Conservation (phyloP, 805 yeast species). For the Dipodascus geniculatus region DNA sequence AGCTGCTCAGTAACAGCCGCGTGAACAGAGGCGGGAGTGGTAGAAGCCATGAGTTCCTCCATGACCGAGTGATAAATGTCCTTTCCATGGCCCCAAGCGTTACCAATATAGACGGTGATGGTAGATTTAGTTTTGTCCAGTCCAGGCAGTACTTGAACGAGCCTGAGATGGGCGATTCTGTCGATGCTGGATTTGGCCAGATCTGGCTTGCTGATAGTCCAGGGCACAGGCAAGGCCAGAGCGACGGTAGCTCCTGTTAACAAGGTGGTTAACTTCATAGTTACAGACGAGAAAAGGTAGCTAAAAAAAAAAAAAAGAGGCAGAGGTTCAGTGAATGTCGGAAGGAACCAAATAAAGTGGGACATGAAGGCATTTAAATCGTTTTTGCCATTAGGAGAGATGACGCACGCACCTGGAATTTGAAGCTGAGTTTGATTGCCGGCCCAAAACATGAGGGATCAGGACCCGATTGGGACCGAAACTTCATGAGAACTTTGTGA, state of each 20-base stretch:
- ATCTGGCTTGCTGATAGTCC: not conserved
- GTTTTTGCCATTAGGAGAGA: not conserved
- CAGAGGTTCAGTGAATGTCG: not conserved
- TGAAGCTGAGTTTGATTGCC: not conserved
- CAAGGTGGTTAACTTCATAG: not conserved
- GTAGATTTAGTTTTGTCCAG: not conserved
- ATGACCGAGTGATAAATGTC: not conserved
- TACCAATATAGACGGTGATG: not conserved
- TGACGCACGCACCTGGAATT: not conserved
- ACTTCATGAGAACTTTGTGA: not conserved
- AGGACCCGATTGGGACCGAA: not conserved
- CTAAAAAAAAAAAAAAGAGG: no score
- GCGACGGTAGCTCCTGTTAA: not conserved
- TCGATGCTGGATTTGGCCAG: not conserved
- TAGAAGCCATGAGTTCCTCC: not conserved
- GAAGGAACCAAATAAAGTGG: not conserved
- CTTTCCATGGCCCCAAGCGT: not conserved
- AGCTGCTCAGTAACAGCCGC: not conserved
- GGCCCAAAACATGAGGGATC: not conserved
- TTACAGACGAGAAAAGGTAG: not conserved
- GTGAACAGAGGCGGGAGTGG: no score
- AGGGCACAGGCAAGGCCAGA: not conserved
- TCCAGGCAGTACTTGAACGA: not conserved
- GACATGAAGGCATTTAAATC: not conserved
- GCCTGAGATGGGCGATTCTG: not conserved